These are phyloP conservation scores for Cystofilobasidium ferigula DNA, from an alignment of 768 basidiomycete genomes.

Conservation along the genomic window DNA sequence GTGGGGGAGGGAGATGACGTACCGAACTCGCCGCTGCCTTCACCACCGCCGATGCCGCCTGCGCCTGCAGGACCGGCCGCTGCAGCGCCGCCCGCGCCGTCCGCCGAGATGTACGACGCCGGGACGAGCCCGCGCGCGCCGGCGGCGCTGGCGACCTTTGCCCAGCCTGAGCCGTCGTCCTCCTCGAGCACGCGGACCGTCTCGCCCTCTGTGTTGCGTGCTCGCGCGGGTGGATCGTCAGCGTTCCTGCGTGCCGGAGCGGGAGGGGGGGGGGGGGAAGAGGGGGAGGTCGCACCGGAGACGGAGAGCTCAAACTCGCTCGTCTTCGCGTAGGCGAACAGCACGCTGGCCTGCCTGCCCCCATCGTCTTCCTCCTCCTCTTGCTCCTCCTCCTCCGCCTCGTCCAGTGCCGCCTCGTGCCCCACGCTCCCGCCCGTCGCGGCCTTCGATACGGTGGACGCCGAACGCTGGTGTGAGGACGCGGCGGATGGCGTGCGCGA, in stretches of 20 bases:
- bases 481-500: constrained; percentile 12
- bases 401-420: no score
- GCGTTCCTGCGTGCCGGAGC: neutral
- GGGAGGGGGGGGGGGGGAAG: neutral
- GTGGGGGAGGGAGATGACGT: neutral
- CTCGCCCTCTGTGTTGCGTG: constrained; percentile 19
- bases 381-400: neutral
- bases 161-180: constrained; percentile 26
- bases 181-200: constrained; percentile 20
- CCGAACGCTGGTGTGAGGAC: constrained; percentile 7
- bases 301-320: constrained; percentile 21
- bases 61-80: neutral
- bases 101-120: constrained; percentile 16
- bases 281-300: neutral
- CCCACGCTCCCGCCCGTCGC: no score
- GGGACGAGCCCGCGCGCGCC: constrained; percentile 17
- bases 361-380: constrained; percentile 3
- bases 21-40: constrained; percentile 13
- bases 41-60: neutral
- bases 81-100: neutral
- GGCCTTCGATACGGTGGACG: constrained; percentile 6
- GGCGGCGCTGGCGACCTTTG: constrained; percentile 11
- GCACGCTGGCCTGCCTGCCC: constrained; percentile 3
- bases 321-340: constrained; percentile 13
- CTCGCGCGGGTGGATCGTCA: no score